Conservation (phyloP, 352 stramenopile species). For the Globisporangium carolinianum region DNA sequence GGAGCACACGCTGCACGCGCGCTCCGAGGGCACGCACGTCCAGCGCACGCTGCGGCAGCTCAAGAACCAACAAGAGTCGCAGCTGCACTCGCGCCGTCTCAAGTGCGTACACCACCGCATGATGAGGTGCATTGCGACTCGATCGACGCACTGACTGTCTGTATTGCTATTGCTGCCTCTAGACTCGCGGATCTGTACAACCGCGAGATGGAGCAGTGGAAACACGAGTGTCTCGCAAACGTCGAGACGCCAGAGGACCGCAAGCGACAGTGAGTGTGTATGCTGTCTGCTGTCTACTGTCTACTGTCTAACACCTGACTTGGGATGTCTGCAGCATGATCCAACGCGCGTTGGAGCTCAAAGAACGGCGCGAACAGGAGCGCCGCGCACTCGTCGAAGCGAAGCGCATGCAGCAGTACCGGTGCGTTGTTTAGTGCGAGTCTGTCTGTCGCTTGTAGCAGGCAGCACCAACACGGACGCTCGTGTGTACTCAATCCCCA, state of each 20-base stretch:
- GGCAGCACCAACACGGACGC: no score
- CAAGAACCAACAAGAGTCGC: constrained; percentile 71
- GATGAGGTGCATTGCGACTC: no score
- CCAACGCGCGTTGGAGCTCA: constrained; percentile 60
- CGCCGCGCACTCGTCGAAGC: constrained; percentile 57
- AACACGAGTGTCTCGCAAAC: constrained; percentile 50
- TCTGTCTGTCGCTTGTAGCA: background rate
- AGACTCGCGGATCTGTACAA: constrained; percentile 74
- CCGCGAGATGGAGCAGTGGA: constrained; percentile 70
- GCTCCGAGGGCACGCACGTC: constrained; percentile 41
- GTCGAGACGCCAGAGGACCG: constrained; percentile 72
- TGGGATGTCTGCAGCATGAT: constrained; percentile 45
- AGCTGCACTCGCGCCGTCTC: constrained; percentile 54
- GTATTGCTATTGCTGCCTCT: background rate
- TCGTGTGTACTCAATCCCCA: constrained; percentile 8
- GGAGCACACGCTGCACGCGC: constrained; percentile 55
- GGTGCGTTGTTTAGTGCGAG: constrained; percentile 16
- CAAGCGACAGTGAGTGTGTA: constrained; percentile 53
- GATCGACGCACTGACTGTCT: background rate
- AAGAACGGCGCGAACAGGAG: constrained; percentile 54
- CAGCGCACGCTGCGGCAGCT: constrained; percentile 35
- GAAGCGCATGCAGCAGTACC: constrained; percentile 71
- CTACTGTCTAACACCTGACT: no score
- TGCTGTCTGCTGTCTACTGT: background rate
- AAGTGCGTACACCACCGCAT: constrained; percentile 14